Conservation (phyloP, 1,284 basidiomycete genomes). For the Pisolithus thermaeus region DNA sequence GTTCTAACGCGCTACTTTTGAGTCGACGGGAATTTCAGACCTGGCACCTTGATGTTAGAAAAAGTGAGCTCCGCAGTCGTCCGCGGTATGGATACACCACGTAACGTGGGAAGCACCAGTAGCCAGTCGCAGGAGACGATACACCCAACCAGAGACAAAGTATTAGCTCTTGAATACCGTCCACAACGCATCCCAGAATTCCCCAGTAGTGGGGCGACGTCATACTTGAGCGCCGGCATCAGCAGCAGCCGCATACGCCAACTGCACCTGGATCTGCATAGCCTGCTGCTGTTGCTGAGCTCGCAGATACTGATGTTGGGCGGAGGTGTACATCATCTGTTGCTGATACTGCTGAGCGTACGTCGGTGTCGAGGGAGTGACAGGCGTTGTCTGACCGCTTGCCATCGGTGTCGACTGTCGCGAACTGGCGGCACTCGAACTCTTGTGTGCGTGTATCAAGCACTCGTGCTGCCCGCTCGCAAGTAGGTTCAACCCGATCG, state of each 20-base stretch:
- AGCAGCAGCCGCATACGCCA: constrained; percentile 18
- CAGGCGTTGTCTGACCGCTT: constrained; percentile 29
- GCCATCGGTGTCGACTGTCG: constrained; percentile 29
- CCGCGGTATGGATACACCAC: neutral
- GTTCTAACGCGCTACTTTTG: constrained; percentile 34
- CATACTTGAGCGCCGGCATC: constrained; percentile 14
- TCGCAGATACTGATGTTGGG: constrained; percentile 30
- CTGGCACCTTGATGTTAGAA: neutral
- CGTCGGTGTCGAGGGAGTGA: constrained; percentile 21
- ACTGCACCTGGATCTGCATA: constrained; percentile 24
- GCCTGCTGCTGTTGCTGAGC: constrained; percentile 24
- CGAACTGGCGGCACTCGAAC: constrained; percentile 22
- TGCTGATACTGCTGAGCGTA: constrained; percentile 33
- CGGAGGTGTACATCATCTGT: constrained; percentile 32
- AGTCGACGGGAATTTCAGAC: neutral
- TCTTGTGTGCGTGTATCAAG: constrained; percentile 29
- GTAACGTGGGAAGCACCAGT: constrained; percentile 11
- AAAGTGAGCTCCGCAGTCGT: neutral
- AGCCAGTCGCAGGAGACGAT: neutral
- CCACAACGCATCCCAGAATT: neutral
- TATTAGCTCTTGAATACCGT: constrained; percentile 4
- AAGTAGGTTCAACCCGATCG: constrained; percentile 77
- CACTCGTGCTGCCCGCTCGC: constrained; percentile 79
- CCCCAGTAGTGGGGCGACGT: constrained; percentile 1
- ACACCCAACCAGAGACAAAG: neutral